Evolutionary conservation across 495 filamentous ascomycete species (phyloP), one percentile per base, ranked within the genome.

Genomic region (Penicillium robsamsonii): DNA sequence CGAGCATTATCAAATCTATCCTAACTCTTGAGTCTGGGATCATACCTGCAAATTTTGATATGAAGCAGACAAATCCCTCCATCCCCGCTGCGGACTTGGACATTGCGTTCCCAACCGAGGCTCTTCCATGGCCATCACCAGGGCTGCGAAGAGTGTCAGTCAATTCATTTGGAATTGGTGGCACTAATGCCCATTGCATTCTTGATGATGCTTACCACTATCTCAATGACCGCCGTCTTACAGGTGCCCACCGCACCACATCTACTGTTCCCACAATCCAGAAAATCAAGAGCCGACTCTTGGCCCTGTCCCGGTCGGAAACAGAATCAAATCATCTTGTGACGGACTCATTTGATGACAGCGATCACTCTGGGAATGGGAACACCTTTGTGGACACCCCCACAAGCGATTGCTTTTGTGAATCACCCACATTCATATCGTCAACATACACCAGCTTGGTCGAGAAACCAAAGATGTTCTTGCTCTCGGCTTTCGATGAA

Each of bases 111-210:
- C 60, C 60, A 0, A 57, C 54, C 1, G 25, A 60, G 17, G 58
- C 40, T 17, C 62, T 47, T 3, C 50, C 56, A 5, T 65, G 62
- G 62, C 62, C 62, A 20, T 55, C 59, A 2, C 2, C 44, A 1
- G 62, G 62, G 3, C 73, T 80, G 0, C 79, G 79, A 15, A 73
- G 84, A 35, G 79, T 74, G 0, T 84, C 80, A 35, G 61, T 76
- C n/a, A 76, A 76, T 25, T 82, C 77, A 0, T 87, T 86, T 50
- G 85, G 85, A 0, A 87, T 84, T 57, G 86, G 86, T 12, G 86
- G 86, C 24, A 76, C 79, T 13, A 88, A 88, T 58, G 76, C 82
- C 4, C 84, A 87, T 49, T 81, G 72, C 17, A 82, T 88, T 20
- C 29, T 88, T 5, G 84, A 87, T 33, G 62, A 65, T n/a, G 62